Conservation (phyloP, 352 stramenopile species). For the Phytophthora lateralis region DNA sequence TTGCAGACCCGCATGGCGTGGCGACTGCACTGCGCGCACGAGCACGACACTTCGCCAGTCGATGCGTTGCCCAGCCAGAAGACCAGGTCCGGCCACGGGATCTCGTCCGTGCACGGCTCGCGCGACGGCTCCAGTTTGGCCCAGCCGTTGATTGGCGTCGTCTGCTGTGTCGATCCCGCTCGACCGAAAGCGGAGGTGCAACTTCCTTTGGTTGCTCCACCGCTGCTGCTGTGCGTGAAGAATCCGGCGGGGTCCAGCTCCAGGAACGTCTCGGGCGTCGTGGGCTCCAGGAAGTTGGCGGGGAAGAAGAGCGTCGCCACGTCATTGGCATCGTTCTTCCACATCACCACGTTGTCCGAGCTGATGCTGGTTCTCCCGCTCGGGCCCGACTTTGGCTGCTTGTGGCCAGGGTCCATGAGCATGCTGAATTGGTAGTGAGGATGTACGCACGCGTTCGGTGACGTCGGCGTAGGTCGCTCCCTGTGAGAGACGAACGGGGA, state of each 20-base stretch:
- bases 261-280: constrained; percentile 33
- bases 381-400: constrained; percentile 5
- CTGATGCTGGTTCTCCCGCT: background rate
- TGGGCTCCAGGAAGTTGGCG: constrained; percentile 28
- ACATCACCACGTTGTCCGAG: constrained; percentile 3
- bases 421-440: constrained; percentile 10
- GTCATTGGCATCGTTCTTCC: constrained; percentile 19
- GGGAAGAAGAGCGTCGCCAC: constrained; percentile 26
- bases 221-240: constrained; percentile 16
- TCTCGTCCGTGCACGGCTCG: constrained; percentile 60
- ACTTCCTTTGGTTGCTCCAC: constrained; percentile 24
- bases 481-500: constrained; percentile 9
- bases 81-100: constrained; percentile 57
- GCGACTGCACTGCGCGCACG: constrained; percentile 39
- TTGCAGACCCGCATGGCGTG: constrained; percentile 22
- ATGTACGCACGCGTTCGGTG: constrained; percentile 18
- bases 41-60: constrained; percentile 56
- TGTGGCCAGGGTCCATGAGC: constrained; percentile 16
- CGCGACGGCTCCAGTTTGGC: constrained; percentile 49
- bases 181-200: constrained; percentile 5
- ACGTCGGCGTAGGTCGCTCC: constrained; percentile 11
- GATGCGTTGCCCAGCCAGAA: constrained; percentile 61
- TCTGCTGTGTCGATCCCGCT: background rate
- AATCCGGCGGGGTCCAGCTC: constrained; percentile 30
- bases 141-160: constrained; percentile 14